phyloP scores from a whole-genome alignment of 2,329 filamentous ascomycete species.

The Fusarium sp. region DNA sequence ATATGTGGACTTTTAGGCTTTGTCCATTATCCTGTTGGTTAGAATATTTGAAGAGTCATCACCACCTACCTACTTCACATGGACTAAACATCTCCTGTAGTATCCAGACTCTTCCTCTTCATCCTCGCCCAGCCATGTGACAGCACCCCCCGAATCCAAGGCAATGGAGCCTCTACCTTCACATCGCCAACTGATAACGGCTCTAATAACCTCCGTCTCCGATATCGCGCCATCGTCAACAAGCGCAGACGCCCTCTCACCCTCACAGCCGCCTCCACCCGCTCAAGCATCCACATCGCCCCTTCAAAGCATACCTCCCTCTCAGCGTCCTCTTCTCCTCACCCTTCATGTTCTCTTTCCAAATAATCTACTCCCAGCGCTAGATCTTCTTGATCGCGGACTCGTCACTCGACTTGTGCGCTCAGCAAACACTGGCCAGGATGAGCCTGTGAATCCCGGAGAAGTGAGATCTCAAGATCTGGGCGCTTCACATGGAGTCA shows the following conservation, averaged over 20 bases:
- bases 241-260: slow-evolving; percentile 9
- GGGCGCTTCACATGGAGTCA: slow-evolving; percentile 42
- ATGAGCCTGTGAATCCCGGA: background rate
- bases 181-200: slow-evolving; percentile 63
- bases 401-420: slow-evolving; percentile 73
- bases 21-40: background rate
- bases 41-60: background rate
- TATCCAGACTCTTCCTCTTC: slow-evolving; percentile 14
- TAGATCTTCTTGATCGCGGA: slow-evolving; percentile 88
- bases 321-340: slow-evolving; percentile 73
- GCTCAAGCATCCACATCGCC: slow-evolving; percentile 37
- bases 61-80: background rate
- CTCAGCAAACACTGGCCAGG: background rate
- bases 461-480: slow-evolving; percentile 6
- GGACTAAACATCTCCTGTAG: background rate
- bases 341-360: slow-evolving; percentile 91
- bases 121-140: slow-evolving; percentile 22
- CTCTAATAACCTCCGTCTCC: slow-evolving; percentile 63
- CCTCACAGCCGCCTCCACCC: slow-evolving; percentile 20
- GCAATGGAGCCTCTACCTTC: slow-evolving; percentile 51
- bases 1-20: background rate
- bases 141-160: slow-evolving; percentile 1
- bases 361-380: slow-evolving; percentile 82
- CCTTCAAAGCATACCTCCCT: slow-evolving; percentile 35
- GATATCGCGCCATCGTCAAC: slow-evolving; percentile 30